Base-by-base conservation (phyloP, 2,329 filamentous ascomycete species). In the Sporothrix luriei region DNA sequence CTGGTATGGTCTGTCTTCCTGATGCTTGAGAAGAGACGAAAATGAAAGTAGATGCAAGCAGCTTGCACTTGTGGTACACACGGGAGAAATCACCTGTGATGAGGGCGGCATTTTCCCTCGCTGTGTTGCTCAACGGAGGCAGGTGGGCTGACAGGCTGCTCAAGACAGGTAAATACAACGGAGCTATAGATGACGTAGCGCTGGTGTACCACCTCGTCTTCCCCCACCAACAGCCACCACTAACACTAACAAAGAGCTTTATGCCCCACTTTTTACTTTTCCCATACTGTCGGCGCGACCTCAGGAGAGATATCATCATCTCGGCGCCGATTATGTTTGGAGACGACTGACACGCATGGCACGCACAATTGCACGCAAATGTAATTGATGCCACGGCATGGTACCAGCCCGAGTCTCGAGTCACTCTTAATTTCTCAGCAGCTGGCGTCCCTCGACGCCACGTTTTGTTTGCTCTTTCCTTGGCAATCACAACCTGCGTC, bases 91-190 rank as follows among this genome's bases (percentile, higher is more conserved):
- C 57, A 46, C 57, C 57, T 46, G 57, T 62, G 16, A 10, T 10
- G 9, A 3, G 57, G 13, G 40, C 57, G 40, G 40, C 21, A 46
- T n/a, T n/a, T n/a, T n/a, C 26, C 4, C 13, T 43, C 55, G 49
- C 64, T 55, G 46, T 66, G 49, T 66, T 48, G 62, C n/a, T 43
- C 11, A 29, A 14, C 48, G 24, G 9, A 3, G 26, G 33, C 49
- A 55, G 64, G 64, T 54, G 49, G 64, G 64, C 64, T 66, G 64
- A 66, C 64, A 52, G 62, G 38, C 2, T n/a, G 49, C 64, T 66
- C n/a, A 5, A 54, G 49, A n/a, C 19, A 38, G 19, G 14, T 24
- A 1, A 21, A 24, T 24, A 1, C 51, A 24, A 9, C 24, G 11
- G 21, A 19, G 2, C 4, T 52, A 48, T 38, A 29, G 62, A 65